Conservation (phyloP, 495 filamentous ascomycete species). For the Penicillium angulare region DNA sequence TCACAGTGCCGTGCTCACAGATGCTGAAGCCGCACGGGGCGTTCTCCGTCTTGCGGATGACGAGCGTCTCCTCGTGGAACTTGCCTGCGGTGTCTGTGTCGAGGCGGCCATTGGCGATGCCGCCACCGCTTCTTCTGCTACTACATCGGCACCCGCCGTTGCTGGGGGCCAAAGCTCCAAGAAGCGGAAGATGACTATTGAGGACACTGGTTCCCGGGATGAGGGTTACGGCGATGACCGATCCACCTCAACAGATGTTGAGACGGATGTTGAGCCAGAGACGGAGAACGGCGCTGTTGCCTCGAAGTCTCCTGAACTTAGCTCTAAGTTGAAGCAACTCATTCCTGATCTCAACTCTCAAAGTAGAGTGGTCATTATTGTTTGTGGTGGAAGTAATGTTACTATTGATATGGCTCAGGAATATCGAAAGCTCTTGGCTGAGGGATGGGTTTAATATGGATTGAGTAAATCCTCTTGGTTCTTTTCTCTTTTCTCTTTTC, state of each 20-base stretch:
- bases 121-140: slow-evolving; percentile 12
- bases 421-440: slow-evolving; percentile 54
- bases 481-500: too few relatives aligned
- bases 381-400: slow-evolving; percentile 83
- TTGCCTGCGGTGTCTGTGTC: slow-evolving; percentile 77
- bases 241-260: slow-evolving; percentile 32
- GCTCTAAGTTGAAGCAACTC: slow-evolving; percentile 57
- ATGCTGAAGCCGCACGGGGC: slow-evolving; percentile 77
- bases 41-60: slow-evolving; percentile 77
- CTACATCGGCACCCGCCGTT: slow-evolving; percentile 11
- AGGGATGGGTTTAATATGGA: slow-evolving; percentile 36
- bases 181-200: slow-evolving; percentile 36
- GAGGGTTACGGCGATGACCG: slow-evolving; percentile 45
- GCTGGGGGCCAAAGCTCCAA: slow-evolving; percentile 19
- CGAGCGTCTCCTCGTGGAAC: slow-evolving; percentile 75
- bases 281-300: slow-evolving; percentile 6
- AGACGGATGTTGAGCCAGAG: slow-evolving; percentile 28
- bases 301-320: slow-evolving; percentile 18
- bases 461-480: too few relatives aligned
- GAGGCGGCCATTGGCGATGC: slow-evolving; percentile 53
- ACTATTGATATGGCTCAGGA: slow-evolving; percentile 61
- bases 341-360: slow-evolving; percentile 54
- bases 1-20: slow-evolving; percentile 66
- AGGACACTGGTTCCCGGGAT: slow-evolving; percentile 21
- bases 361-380: slow-evolving; percentile 76